Percentiles rank a stretch among this genome's conserved stretches.
These are phyloP conservation scores for Microbotryomycetes sp. DNA, from an alignment of 1,284 basidiomycete genomes.

Conservation along the genomic window DNA sequence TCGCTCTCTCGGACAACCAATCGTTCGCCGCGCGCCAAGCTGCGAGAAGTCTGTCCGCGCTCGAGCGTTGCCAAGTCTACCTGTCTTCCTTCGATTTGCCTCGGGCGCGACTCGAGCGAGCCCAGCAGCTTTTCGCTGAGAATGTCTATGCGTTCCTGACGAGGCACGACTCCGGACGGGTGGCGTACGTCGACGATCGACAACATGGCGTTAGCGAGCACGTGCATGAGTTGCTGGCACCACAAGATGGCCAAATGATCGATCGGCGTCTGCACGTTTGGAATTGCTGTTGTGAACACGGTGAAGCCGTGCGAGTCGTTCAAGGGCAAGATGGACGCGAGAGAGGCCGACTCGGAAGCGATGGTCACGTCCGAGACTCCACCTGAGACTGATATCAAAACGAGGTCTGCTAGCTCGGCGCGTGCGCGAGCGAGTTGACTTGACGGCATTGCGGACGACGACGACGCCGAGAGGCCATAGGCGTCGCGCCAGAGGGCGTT, in stretches of 20 bases:
- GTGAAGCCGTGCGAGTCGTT: conserved; percentile 45
- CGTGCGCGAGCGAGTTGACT: background rate
- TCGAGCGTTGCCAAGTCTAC: conserved; percentile 4
- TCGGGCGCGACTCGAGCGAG: conserved; percentile 1
- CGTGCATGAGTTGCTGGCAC: conserved; percentile 94
- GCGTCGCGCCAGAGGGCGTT: conserved; percentile 36
- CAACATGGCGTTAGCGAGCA: conserved; percentile 68
- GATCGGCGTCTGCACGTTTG: conserved; percentile 87
- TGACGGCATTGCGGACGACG: background rate
- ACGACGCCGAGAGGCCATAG: conserved; percentile 39
- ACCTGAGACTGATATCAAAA: conserved; percentile 81
- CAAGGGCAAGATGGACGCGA: conserved; percentile 45
- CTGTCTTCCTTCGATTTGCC: background rate
- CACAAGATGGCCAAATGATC: conserved; percentile 96
- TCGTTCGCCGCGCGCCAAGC: conserved; percentile 11
- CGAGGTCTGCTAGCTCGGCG: conserved; percentile 34
- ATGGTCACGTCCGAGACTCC: conserved; percentile 89
- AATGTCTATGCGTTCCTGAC: conserved; percentile 4
- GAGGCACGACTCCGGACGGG: conserved; percentile 5
- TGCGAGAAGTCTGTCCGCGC: background rate
- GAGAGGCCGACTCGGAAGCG: conserved; percentile 78
- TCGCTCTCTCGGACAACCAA: conserved; percentile 1
- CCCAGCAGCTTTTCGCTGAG: conserved; percentile 15
- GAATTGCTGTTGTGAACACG: conserved; percentile 76
- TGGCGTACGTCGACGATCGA: conserved; percentile 50